Conservation (phyloP, 257 asterid genomes). For the Penstemon newberryi region DNA sequence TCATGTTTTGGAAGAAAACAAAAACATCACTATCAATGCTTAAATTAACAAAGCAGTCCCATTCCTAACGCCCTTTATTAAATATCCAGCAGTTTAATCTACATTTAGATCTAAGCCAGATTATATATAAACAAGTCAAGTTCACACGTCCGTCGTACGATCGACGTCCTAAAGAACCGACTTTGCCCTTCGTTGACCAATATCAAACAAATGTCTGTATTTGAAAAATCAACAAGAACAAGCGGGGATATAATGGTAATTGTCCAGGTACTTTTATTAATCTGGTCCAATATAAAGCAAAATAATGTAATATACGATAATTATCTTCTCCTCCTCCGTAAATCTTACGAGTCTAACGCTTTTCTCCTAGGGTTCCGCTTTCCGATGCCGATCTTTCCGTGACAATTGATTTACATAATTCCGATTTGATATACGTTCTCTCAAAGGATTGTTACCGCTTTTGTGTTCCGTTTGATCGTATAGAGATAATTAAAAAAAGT, state of each 20-base stretch:
- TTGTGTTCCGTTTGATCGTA: neutral
- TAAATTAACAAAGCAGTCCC: too few species aligned
- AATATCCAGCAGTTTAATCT: too few species aligned
- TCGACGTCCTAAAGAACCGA: neutral
- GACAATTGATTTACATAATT: conserved; percentile 9
- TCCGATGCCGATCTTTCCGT: conserved; percentile 31
- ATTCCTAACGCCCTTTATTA: too few species aligned
- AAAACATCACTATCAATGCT: too few species aligned
- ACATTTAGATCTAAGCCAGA: too few species aligned
- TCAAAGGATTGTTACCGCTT: neutral
- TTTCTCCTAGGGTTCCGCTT: conserved; percentile 39
- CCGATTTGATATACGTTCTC: conserved; percentile 11
- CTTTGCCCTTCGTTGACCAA: conserved; percentile 2
- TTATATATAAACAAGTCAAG: too few species aligned
- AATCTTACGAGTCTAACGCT: conserved; percentile 30
- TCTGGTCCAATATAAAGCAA: neutral
- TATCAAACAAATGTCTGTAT: neutral
- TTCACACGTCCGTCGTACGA: too few species aligned
- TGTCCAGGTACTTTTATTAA: neutral
- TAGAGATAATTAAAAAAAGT: neutral
- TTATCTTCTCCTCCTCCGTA: conserved; percentile 21
- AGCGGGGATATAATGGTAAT: neutral
- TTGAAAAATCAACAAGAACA: neutral
- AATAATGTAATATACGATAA: conserved; percentile 20
- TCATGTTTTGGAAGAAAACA: too few species aligned